phyloP scores from a whole-genome alignment of 495 filamentous ascomycete species.

The Staphylotrichum tortipilum region DNA sequence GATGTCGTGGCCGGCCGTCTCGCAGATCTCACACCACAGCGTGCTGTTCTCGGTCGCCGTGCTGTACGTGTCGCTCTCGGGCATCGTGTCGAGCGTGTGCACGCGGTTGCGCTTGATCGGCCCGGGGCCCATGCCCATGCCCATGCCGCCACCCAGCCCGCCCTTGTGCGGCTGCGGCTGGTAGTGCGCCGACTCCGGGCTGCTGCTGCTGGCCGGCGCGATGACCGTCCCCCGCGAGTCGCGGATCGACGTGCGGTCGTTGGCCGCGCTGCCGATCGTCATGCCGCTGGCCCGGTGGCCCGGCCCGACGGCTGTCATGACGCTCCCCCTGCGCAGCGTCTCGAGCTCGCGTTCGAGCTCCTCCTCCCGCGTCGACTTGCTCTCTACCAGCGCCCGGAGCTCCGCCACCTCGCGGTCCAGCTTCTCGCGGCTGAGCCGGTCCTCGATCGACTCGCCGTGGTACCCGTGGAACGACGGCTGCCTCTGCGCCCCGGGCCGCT shows the following conservation, averaged over 20 bases:
- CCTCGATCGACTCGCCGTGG: conserved; percentile 47
- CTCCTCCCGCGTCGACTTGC: conserved; percentile 69
- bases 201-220: conserved; percentile 5
- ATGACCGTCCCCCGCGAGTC: conserved; percentile 53
- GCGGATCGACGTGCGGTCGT: conserved; percentile 43
- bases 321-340: conserved; percentile 47
- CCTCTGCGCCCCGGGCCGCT: conserved; percentile 35
- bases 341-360: conserved; percentile 86
- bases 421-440: conserved; percentile 48
- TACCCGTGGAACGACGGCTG: conserved; percentile 31
- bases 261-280: conserved; percentile 20
- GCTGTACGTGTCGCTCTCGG: conserved; percentile 64
- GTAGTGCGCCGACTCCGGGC: conserved; percentile 25
- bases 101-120: conserved; percentile 37
- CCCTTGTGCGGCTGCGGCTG: not conserved
- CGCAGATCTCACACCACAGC: conserved; percentile 94
- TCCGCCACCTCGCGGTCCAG: conserved; percentile 74
- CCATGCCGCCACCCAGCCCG: no score
- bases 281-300: conserved; percentile 1
- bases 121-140: no score
- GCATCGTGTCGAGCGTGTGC: conserved; percentile 48
- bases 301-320: conserved; percentile 36
- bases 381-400: conserved; percentile 58
- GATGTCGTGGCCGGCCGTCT: conserved; percentile 88
- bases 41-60: conserved; percentile 62